Conservation (phyloP, 306 rosid genomes). For the Chamaecrista fasciculata region DNA sequence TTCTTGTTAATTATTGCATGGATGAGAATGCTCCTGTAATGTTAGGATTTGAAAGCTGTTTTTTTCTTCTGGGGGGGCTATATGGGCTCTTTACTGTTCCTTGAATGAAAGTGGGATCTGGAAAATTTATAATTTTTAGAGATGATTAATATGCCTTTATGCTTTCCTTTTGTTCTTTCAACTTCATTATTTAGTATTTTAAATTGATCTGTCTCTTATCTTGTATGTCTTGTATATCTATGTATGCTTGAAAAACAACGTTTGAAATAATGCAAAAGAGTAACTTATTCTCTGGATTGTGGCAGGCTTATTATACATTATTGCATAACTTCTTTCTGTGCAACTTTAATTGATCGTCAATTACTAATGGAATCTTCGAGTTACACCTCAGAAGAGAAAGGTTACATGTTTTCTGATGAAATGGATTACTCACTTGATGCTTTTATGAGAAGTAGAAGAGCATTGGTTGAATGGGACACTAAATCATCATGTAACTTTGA, state of each 20-base stretch:
- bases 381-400: constrained; percentile 57
- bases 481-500: constrained; percentile 40
- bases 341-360: constrained; percentile 26
- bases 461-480: constrained; percentile 55
- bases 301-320: constrained; percentile 34
- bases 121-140: constrained; percentile 13
- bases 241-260: constrained; percentile 9
- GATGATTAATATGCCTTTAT: constrained; percentile 21
- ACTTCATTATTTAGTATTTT: constrained; percentile 23
- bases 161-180: constrained; percentile 23
- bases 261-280: constrained; percentile 28
- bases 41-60: constrained; percentile 25
- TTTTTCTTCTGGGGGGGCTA: constrained; percentile 21
- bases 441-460: constrained; percentile 50
- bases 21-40: constrained; percentile 23
- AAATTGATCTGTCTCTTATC: not conserved
- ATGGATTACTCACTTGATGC: constrained; percentile 59
- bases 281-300: constrained; percentile 32
- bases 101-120: constrained; percentile 28
- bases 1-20: constrained; percentile 7
- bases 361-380: constrained; percentile 74
- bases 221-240: constrained; percentile 1
- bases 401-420: constrained; percentile 57
- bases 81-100: not conserved
- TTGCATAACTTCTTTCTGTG: constrained; percentile 26